Conservation (phyloP, 2,329 filamentous ascomycete genomes). For the Scedosporium aurantiacum region DNA sequence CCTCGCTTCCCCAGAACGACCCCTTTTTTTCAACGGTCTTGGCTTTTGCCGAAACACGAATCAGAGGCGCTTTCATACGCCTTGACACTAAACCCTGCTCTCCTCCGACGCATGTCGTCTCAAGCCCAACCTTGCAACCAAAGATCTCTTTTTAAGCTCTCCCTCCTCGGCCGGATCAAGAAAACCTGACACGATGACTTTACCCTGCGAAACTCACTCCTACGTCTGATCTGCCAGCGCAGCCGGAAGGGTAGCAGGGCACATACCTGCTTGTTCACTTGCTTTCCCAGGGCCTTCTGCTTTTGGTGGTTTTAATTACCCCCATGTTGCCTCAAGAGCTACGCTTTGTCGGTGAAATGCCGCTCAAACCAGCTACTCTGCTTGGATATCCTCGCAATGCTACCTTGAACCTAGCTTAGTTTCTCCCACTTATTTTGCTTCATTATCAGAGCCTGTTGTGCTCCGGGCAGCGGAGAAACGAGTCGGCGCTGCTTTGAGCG, state of each 20-base stretch:
- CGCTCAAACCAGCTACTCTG: neutral
- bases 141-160: neutral
- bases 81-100: neutral
- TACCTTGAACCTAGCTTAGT: neutral
- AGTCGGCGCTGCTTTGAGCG: neutral
- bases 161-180: neutral
- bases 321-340: neutral
- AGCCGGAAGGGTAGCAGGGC: neutral
- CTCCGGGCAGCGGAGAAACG: neutral
- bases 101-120: neutral
- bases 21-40: neutral
- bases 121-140: constrained; percentile 1
- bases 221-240: constrained; percentile 4
- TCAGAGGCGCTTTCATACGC: neutral
- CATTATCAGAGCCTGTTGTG: neutral
- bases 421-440: neutral
- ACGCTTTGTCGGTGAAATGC: neutral
- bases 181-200: neutral
- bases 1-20: neutral
- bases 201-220: constrained; percentile 1
- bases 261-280: neutral
- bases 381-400: neutral
- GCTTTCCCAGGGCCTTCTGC: neutral
- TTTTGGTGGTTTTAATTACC: neutral
- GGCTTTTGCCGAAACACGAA: neutral